Evolutionary conservation across 2,329 filamentous ascomycete species (phyloP).

Genomic region (Raffaelea ambrosiae): DNA sequence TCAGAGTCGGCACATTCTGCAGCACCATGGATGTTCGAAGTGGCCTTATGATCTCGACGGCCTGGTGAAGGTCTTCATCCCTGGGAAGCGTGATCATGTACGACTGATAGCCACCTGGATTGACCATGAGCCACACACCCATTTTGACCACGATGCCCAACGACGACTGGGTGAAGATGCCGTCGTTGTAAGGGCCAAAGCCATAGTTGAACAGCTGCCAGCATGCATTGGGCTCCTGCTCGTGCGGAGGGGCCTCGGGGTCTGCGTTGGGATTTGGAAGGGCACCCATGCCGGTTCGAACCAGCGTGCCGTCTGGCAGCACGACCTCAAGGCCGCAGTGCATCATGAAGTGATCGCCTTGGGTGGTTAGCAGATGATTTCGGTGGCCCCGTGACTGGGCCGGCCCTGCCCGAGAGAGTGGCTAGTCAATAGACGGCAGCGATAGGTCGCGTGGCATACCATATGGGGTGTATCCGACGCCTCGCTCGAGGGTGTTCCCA

Average conservation of each 20-base stretch:
- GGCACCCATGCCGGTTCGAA: constrained; percentile 31
- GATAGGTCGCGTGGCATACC: constrained; percentile 12
- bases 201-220: constrained; percentile 34
- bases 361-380: background rate
- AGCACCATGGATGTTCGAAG: constrained; percentile 28
- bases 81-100: constrained; percentile 33
- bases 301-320: constrained; percentile 29
- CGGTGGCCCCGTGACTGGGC: too few species aligned
- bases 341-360: constrained; percentile 27
- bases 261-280: constrained; percentile 14
- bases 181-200: constrained; percentile 29
- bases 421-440: too few species aligned
- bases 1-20: constrained; percentile 27
- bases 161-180: constrained; percentile 41
- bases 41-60: constrained; percentile 38
- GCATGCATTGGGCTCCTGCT: constrained; percentile 19
- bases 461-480: constrained; percentile 36
- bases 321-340: constrained; percentile 36
- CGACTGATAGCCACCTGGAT: constrained; percentile 37
- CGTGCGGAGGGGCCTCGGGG: background rate
- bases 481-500: constrained; percentile 35
- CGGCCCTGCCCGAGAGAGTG: too few species aligned
- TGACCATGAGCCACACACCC: constrained; percentile 44
- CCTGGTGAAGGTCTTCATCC: constrained; percentile 38
- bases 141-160: constrained; percentile 47